Evolutionary conservation across 2,329 filamentous ascomycete species (phyloP).

Genomic region (Leptographium radiaticola): DNA sequence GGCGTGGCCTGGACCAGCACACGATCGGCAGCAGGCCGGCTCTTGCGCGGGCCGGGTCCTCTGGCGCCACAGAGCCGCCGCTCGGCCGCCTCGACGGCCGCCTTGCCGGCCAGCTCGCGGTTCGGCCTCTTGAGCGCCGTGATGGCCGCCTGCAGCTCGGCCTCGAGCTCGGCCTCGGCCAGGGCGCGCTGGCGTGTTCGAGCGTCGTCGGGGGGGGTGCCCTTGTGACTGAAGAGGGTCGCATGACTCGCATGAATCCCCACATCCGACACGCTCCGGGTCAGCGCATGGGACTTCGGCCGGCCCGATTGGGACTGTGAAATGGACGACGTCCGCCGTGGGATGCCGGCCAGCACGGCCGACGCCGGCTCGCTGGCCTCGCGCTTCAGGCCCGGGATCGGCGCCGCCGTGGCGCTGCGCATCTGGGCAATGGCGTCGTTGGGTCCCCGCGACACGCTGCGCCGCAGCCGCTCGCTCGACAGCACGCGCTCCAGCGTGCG

Average conservation of each 20-base stretch:
- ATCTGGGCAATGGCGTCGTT: conserved; percentile 48
- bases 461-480: conserved; percentile 44
- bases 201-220: conserved; percentile 37
- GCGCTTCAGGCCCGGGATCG: conserved; percentile 49
- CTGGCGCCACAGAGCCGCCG: conserved; percentile 37
- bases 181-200: conserved; percentile 53
- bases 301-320: conserved; percentile 26
- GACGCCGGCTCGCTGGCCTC: conserved; percentile 46
- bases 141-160: conserved; percentile 63
- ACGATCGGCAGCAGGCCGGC: conserved; percentile 15
- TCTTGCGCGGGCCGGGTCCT: conserved; percentile 24
- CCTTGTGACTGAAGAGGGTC: no score
- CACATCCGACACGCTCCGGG: conserved; percentile 19
- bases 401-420: conserved; percentile 53
- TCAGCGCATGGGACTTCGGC: conserved; percentile 18
- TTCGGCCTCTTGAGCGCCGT: conserved; percentile 63
- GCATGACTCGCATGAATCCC: no score
- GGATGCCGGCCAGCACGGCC: conserved; percentile 12
- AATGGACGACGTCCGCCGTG: neutral
- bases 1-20: conserved; percentile 46
- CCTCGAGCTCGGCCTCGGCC: conserved; percentile 57
- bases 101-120: conserved; percentile 52
- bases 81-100: conserved; percentile 54
- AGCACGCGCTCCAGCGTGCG: conserved; percentile 49
- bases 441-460: conserved; percentile 43